phyloP scores from a whole-genome alignment of 148 eudicot species.

The Mesembryanthemum crystallinum region DNA sequence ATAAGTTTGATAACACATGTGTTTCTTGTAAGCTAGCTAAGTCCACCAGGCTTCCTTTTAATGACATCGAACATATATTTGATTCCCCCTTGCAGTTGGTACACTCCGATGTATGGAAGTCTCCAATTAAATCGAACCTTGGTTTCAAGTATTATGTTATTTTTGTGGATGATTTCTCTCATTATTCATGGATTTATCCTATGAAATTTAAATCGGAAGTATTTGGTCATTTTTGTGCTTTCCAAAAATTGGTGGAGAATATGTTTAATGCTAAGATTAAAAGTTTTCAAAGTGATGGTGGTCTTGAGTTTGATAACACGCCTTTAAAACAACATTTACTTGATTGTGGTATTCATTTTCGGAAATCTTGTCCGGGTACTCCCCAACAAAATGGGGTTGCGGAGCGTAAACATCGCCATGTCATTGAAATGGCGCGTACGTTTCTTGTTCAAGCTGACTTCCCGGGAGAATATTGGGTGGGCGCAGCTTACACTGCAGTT shows the following conservation, averaged over 20 bases:
- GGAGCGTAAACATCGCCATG: not conserved
- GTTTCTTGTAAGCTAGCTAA: not conserved
- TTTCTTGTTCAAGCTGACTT: not conserved
- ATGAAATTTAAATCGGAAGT: not conserved
- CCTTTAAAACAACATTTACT: not conserved
- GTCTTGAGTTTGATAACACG: not conserved
- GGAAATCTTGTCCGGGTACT: not conserved
- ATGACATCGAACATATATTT: not conserved
- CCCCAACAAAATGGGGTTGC: not conserved
- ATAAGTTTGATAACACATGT: not conserved
- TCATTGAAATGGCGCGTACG: not conserved
- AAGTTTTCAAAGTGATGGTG: no score
- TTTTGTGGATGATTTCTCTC: not conserved
- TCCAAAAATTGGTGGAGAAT: not conserved
- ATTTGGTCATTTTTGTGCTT: not conserved
- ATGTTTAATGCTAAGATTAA: not conserved
- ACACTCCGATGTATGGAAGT: not conserved
- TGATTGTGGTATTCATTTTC: not conserved
- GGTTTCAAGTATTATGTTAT: not conserved
- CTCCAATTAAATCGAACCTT: not conserved
- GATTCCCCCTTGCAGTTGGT: not conserved
- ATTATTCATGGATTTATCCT: not conserved
- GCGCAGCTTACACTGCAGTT: not conserved
- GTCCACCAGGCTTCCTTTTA: not conserved
- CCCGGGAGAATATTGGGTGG: not conserved